Evolutionary conservation across 129 eudicot species (phyloP), one percentile per base, ranked within the genome.

Genomic region (Helianthus tuberosus): DNA sequence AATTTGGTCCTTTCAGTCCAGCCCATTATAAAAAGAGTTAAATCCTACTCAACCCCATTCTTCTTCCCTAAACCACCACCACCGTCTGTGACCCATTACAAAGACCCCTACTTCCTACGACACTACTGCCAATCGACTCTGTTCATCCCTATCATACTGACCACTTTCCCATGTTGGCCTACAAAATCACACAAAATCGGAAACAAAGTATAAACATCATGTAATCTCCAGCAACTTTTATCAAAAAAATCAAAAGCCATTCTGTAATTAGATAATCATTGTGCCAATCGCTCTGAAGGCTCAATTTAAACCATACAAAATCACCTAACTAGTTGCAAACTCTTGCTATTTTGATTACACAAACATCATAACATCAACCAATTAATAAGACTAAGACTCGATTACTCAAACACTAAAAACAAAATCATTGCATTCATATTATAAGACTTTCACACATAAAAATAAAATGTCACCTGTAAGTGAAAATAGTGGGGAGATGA

Each of bases 101-200:
- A n/a, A n/a, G n/a, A n/a, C n/a, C n/a, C n/a, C n/a, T n/a, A n/a
- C n/a, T n/a, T n/a, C n/a, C n/a, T n/a, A n/a, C n/a, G n/a, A n/a
- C n/a, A n/a, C n/a, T n/a, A n/a, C 92, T 2, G 75, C 83, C 86
- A 85, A 79, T 61, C 98, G 89, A 74, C 85, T 82, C 47, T 77
- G 73, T 73, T 93, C 97, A 79, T 90, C 97, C 62, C 98, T 93
- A 55, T 81, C 85, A 76, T 93, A 93, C 66, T 84, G 85, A 75
- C 98, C 97, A 75, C 98, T 97, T 90, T 93, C 97, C 98, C 98
- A 93, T 51, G 73, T 81, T 36, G 98, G 97, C 73, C 98, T 90
- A 80, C 14, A 70, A 77, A 75, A 51, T 57, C 35, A 83, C 51
- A 70, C 54, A 32, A 11, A 63, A 83, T 74, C 73, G 75, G 78